phyloP scores from a whole-genome alignment of 768 basidiomycete species.

The Cystoderma amianthinum region DNA sequence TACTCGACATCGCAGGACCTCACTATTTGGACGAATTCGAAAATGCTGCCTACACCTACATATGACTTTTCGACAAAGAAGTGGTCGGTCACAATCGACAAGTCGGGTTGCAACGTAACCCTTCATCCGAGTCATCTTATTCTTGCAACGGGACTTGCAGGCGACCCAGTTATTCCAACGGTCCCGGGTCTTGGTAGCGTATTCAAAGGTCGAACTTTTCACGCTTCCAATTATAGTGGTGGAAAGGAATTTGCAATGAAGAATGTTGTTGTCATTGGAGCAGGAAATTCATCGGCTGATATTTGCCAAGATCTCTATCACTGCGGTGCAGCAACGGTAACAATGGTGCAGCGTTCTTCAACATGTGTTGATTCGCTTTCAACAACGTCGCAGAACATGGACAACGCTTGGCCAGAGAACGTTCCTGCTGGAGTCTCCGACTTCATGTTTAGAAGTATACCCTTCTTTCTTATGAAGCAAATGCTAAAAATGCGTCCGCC shows the following conservation, averaged over 20 bases:
- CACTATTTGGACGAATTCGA: conserved; percentile 32
- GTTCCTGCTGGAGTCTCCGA: conserved; percentile 14
- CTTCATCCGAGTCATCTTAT: conserved; percentile 32
- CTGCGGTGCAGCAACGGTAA: conserved; percentile 23
- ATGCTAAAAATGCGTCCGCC: conserved; percentile 10
- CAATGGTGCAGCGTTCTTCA: conserved; percentile 36
- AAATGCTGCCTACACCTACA: conserved; percentile 18
- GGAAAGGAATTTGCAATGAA: conserved; percentile 21
- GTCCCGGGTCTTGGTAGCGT: conserved; percentile 10
- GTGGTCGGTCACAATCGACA: conserved; percentile 27
- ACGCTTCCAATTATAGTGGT: conserved; percentile 22
- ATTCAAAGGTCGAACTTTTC: conserved; percentile 25
- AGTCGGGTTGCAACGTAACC: conserved; percentile 16
- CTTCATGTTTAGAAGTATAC: conserved; percentile 15
- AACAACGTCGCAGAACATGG: conserved; percentile 2
- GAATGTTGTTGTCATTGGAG: conserved; percentile 30
- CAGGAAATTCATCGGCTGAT: conserved; percentile 30
- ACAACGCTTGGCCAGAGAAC: conserved; percentile 11
- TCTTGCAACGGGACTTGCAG: conserved; percentile 28
- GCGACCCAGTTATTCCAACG: conserved; percentile 23
- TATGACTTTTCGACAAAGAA: conserved; percentile 21
- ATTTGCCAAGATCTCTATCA: conserved; percentile 27
- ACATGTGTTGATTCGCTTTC: conserved; percentile 21
- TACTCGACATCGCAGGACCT: conserved; percentile 33
- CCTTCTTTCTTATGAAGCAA: conserved; percentile 14